Percentiles rank a stretch among this genome's conserved stretches.
Evolutionary conservation across 257 asterid species (phyloP).

Genomic region (Jacaranda copaia): DNA sequence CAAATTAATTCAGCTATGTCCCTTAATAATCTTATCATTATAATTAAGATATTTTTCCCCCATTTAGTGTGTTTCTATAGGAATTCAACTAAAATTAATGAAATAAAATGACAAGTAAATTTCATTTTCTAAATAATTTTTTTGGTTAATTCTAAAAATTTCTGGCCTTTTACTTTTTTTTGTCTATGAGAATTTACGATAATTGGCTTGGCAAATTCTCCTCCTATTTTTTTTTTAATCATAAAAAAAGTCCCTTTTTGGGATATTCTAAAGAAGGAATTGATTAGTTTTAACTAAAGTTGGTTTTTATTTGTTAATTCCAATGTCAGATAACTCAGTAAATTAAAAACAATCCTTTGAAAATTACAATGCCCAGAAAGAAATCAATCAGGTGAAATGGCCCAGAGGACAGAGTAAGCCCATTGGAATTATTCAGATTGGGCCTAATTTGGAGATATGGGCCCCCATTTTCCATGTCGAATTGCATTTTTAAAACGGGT

Average conservation of each 20-base stretch:
- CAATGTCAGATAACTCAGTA: too few relatives aligned
- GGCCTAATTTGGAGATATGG: background rate
- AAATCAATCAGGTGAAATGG: background rate
- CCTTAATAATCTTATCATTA: too few relatives aligned
- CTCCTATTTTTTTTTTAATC: background rate
- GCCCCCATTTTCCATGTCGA: too few relatives aligned
- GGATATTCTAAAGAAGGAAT: background rate
- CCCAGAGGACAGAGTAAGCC: background rate
- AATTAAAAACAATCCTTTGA: too few relatives aligned
- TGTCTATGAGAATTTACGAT: background rate
- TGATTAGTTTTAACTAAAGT: background rate
- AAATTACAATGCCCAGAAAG: too few relatives aligned
- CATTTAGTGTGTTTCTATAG: too few relatives aligned
- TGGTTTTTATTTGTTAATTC: too few relatives aligned
- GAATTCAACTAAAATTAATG: too few relatives aligned
- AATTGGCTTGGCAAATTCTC: background rate
- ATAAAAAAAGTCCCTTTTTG: background rate
- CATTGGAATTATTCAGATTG: background rate
- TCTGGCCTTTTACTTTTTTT: background rate
- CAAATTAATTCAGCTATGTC: too few relatives aligned
- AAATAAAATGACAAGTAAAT: background rate
- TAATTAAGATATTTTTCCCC: too few relatives aligned
- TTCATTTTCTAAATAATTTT: background rate
- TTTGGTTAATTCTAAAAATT: background rate
- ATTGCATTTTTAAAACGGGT: too few relatives aligned